phyloP scores from a whole-genome alignment of 75 land plant species.

The Selaginella tamariscina region DNA sequence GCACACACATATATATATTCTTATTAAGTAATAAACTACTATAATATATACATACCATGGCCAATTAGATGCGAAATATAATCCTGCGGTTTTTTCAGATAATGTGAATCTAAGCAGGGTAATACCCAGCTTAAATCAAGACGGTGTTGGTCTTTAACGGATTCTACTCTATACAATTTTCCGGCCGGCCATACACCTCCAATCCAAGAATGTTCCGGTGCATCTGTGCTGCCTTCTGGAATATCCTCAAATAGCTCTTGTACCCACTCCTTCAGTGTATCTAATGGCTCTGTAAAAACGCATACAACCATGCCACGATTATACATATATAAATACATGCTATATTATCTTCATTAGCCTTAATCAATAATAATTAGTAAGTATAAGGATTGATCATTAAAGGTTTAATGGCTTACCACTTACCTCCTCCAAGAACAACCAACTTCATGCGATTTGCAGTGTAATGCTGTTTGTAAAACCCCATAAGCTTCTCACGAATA shows the following conservation, averaged over 20 bases:
- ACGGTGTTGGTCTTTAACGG: conserved; percentile 73
- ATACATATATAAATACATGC: too few relatives aligned
- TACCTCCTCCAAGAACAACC: conserved; percentile 92
- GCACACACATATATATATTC: too few relatives aligned
- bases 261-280: conserved; percentile 72
- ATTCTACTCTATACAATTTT: conserved; percentile 52
- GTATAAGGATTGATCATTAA: neutral
- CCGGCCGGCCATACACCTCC: conserved; percentile 78
- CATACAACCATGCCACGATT: too few relatives aligned
- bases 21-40: too few relatives aligned
- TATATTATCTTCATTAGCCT: too few relatives aligned
- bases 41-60: conserved; percentile 46
- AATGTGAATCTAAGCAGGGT: conserved; percentile 59
- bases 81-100: conserved; percentile 81
- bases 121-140: conserved; percentile 74
- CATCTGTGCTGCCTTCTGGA: conserved; percentile 28
- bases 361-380: neutral
- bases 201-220: conserved; percentile 20
- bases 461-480: conserved; percentile 59
- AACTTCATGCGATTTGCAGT: conserved; percentile 81
- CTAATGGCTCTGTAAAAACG: conserved; percentile 43
- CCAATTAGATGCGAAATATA: conserved; percentile 91
- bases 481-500: conserved; percentile 60
- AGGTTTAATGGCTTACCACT: conserved; percentile 17
- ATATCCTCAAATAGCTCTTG: conserved; percentile 57